Evolutionary conservation across 345 rosid species (phyloP), one percentile per base, ranked within the genome.

Genomic region (Eucalyptus melliodora): DNA sequence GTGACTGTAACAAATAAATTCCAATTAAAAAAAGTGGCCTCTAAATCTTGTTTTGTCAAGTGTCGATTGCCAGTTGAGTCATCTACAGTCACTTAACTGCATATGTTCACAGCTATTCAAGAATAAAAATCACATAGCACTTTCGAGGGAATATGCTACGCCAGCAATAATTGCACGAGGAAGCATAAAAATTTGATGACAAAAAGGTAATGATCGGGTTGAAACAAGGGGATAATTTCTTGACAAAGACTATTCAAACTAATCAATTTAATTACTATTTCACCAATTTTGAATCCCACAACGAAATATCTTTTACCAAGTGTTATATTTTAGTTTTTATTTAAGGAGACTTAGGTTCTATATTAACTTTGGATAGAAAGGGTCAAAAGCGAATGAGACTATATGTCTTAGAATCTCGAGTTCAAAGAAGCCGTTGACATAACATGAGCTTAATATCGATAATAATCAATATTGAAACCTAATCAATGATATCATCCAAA

Each of bases 261-360:
- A 34, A 3, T 69, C 81, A 69, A 16, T 69, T 69, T 69, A 69
- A 51, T 51, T 51, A 51, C 56, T 7, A 17, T 51, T 51, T 51
- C 23, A 16, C 23, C 0, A 51, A 17, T 17, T 51, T 51, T 17
- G 56, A 1, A 51, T 51, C 1, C 23, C 4, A 0, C 0, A 17
- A 51, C 9, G 1, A 7, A 51, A 51, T 17, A 51, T 51, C 56
- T 51, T 51, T 17, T 51, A 17, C 56, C 23, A 17, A 51, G 9
- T 51, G 56, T 51, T 51, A 51, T 51, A 51, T 51, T 51, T 51
- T 51, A 4, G 9, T 51, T 51, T 51, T 51, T 51, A 51, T 51
- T 51, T 51, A 51, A 51, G 56, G 9, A 17, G 23, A 51, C 4
- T 51, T 51, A 17, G 56, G 56, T 51, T 51, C 23, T 51, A 17